These are phyloP conservation scores for Hydrangea macrophylla DNA, from an alignment of 148 eudicot species.

Conservation along the genomic window DNA sequence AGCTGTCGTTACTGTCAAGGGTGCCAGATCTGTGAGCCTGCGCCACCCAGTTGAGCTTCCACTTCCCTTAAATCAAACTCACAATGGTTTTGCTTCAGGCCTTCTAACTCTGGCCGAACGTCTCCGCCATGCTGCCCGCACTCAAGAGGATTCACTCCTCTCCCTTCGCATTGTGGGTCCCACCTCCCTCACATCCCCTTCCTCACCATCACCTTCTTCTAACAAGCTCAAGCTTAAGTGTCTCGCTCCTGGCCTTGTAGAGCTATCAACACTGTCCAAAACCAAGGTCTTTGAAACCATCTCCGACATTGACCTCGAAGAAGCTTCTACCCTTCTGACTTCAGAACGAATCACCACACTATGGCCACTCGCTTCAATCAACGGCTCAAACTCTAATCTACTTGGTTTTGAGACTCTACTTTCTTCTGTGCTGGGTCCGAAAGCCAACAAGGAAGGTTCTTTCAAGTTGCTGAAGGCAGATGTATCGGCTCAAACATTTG, in stretches of 20 bases:
- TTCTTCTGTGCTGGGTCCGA: slow-evolving; percentile 67
- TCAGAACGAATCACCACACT: slow-evolving; percentile 65
- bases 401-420: slow-evolving; percentile 72
- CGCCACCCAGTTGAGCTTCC: slow-evolving; percentile 87
- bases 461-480: slow-evolving; percentile 85
- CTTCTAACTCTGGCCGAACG: slow-evolving; percentile 70
- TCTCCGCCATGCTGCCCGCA: slow-evolving; percentile 54
- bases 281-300: slow-evolving; percentile 26
- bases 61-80: slow-evolving; percentile 68
- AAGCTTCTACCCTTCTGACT: slow-evolving; percentile 64
- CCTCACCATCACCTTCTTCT: slow-evolving; percentile 61
- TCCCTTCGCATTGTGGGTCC: slow-evolving; percentile 95
- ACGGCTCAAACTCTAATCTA: slow-evolving; percentile 70
- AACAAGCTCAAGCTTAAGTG: slow-evolving; percentile 83
- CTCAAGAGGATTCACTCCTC: slow-evolving; percentile 43
- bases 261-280: slow-evolving; percentile 62
- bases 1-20: slow-evolving; percentile 85
- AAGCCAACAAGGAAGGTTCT: slow-evolving; percentile 67
- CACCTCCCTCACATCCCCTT: slow-evolving; percentile 76
- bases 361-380: slow-evolving; percentile 77
- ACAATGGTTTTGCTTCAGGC: slow-evolving; percentile 63
- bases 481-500: slow-evolving; percentile 74
- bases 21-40: slow-evolving; percentile 90
- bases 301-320: slow-evolving; percentile 60
- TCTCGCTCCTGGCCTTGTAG: slow-evolving; percentile 90